These are phyloP conservation scores for Crassisporium funariophilum DNA, from an alignment of 768 basidiomycete genomes.

Conservation along the genomic window DNA sequence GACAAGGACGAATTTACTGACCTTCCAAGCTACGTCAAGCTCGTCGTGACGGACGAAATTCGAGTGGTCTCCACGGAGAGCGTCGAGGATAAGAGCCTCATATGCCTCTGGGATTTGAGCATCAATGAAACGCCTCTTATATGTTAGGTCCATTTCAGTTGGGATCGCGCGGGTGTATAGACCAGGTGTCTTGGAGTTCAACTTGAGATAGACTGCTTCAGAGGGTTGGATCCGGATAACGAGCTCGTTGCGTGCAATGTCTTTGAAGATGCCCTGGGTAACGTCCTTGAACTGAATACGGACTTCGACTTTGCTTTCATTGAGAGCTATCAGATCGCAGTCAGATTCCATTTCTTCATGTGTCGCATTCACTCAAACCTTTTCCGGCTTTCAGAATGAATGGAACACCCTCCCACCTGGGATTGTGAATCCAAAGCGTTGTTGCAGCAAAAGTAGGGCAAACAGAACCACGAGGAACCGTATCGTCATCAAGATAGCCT, in stretches of 20 bases:
- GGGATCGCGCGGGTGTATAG: conserved; percentile 88
- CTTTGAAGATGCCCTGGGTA: conserved; percentile 94
- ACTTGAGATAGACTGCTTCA: conserved; percentile 95
- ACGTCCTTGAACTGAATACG: conserved; percentile 99
- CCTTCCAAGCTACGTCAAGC: conserved; percentile 97
- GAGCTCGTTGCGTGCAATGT: conserved; percentile 95
- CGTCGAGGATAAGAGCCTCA: conserved; percentile 93
- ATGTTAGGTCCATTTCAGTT: conserved; percentile 97
- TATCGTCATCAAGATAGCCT: conserved; percentile 98
- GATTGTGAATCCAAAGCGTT: conserved; percentile 91
- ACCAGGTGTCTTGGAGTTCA: conserved; percentile 95
- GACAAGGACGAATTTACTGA: conserved; percentile 32
- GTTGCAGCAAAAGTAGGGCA: conserved; percentile 96
- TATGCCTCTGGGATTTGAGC: conserved; percentile 95
- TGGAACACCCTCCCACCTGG: conserved; percentile 97
- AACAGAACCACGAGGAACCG: conserved; percentile 87
- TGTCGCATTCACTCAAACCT: conserved; percentile 48
- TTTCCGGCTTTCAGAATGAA: conserved; percentile 99
- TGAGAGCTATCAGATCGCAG: conserved; percentile 62
- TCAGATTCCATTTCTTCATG: conserved; percentile 1
- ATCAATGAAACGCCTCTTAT: conserved; percentile 93
- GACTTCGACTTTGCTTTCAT: conserved; percentile 98
- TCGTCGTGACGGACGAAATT: conserved; percentile 99
- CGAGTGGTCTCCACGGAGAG: conserved; percentile 96
- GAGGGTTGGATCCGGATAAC: conserved; percentile 96